phyloP scores from a whole-genome alignment of 768 basidiomycete genomes.

The Lepiota venenata region DNA sequence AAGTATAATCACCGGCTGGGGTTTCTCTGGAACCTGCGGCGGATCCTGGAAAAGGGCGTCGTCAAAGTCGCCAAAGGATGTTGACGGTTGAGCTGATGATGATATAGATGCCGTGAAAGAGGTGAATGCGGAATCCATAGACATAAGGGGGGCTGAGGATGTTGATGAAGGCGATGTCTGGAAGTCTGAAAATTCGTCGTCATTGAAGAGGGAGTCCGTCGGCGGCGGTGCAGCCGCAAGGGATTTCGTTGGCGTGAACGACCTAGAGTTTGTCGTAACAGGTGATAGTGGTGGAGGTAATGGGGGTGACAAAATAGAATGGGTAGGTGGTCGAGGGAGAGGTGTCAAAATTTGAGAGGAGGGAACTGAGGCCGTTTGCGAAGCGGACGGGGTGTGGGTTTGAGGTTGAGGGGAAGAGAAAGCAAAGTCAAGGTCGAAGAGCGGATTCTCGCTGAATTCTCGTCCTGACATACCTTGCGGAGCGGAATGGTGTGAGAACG shows the following conservation, averaged over 20 bases:
- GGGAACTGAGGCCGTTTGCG: not conserved
- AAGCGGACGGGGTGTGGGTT: not conserved
- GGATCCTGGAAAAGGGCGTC: constrained; percentile 34
- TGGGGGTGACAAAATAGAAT: not conserved
- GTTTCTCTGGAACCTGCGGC: constrained; percentile 22
- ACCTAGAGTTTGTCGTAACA: not conserved
- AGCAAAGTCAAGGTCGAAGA: not conserved
- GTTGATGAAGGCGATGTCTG: constrained; percentile 30
- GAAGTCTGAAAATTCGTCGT: constrained; percentile 56
- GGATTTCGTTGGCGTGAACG: constrained; percentile 7
- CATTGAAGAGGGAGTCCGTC: constrained; percentile 27
- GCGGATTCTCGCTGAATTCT: not conserved
- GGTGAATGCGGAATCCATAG: not conserved
- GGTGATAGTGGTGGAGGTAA: constrained; percentile 2
- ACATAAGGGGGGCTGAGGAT: constrained; percentile 17
- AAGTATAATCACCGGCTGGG: constrained; percentile 28
- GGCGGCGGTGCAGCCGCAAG: constrained; percentile 23
- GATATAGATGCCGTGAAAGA: constrained; percentile 8
- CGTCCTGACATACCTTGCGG: not conserved
- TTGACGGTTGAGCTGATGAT: constrained; percentile 10
- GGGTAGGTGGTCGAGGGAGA: not conserved
- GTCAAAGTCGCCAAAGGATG: constrained; percentile 37
- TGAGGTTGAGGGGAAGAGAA: not conserved
- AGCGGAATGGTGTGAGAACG: not conserved
- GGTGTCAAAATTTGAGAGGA: not conserved